phyloP scores from a whole-genome alignment of 192 early-diverging fungal genomes.

The Spinellus fusiger region DNA sequence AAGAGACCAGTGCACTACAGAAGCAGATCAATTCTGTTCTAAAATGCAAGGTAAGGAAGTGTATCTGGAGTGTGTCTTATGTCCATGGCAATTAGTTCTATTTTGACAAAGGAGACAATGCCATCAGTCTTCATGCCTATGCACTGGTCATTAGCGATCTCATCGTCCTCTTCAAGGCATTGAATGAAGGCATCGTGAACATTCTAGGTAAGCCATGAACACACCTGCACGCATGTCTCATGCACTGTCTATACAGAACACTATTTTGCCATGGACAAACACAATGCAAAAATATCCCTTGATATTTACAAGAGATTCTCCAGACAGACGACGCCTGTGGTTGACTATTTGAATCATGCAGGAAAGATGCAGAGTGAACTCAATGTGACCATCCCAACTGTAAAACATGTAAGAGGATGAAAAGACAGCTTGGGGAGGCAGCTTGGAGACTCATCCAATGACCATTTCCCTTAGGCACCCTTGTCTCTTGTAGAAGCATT shows the following conservation, averaged over 20 bases:
- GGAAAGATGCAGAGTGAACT: slow-evolving; percentile 51
- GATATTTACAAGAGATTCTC: slow-evolving; percentile 76
- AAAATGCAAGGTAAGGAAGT: slow-evolving; percentile 74
- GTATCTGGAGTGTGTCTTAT: slow-evolving; percentile 11
- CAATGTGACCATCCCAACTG: slow-evolving; percentile 63
- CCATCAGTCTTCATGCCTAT: slow-evolving; percentile 69
- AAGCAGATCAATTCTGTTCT: slow-evolving; percentile 64
- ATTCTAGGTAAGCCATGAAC: slow-evolving; percentile 51
- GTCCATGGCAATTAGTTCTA: slow-evolving; percentile 50
- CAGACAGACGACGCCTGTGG: slow-evolving; percentile 60
- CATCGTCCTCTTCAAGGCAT: slow-evolving; percentile 63
- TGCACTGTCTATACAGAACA: slow-evolving; percentile 36
- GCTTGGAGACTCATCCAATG: not conserved
- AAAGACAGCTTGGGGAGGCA: not conserved
- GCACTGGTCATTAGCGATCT: slow-evolving; percentile 67
- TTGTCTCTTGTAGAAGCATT: slow-evolving; percentile 25
- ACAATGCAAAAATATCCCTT: slow-evolving; percentile 58
- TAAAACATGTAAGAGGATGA: slow-evolving; percentile 60
- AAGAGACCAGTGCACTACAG: slow-evolving; percentile 60
- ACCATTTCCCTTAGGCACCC: slow-evolving; percentile 13
- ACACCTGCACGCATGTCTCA: not conserved
- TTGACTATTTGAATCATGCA: slow-evolving; percentile 67
- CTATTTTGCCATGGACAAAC: slow-evolving; percentile 70
- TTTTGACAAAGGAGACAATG: slow-evolving; percentile 66
- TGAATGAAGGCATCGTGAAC: slow-evolving; percentile 78